Conservation (phyloP, 2,329 filamentous ascomycete genomes). For the Neopestalotiopsis rosae region DNA sequence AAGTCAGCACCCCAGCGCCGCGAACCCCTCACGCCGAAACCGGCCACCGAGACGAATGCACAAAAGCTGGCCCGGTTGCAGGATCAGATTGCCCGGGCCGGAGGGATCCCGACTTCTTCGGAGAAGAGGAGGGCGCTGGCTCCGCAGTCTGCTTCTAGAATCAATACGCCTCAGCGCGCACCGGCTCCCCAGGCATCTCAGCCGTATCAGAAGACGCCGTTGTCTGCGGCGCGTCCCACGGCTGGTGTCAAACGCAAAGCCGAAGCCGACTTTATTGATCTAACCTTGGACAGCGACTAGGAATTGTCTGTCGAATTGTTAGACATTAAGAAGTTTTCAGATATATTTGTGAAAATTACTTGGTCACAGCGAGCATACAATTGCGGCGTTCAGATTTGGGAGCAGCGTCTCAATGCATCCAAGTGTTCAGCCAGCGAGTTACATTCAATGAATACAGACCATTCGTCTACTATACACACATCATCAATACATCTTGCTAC, state of each 20-base stretch:
- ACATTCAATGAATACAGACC: background rate
- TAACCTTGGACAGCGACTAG: conserved; percentile 22
- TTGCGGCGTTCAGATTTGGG: background rate
- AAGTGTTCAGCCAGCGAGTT: background rate
- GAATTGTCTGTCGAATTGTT: background rate
- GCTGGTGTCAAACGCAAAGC: conserved; percentile 24
- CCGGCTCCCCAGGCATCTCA: background rate
- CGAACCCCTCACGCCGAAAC: background rate
- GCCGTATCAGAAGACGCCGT: background rate
- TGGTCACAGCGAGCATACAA: background rate
- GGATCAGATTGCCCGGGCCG: background rate
- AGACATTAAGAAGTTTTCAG: background rate
- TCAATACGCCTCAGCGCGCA: background rate
- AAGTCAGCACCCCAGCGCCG: background rate
- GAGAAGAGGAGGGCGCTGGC: background rate
- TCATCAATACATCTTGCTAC: background rate
- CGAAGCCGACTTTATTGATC: conserved; percentile 28
- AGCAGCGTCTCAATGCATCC: background rate
- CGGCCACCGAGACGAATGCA: background rate
- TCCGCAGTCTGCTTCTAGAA: background rate
- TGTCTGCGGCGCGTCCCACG: background rate
- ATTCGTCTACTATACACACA: background rate
- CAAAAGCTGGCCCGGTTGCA: background rate
- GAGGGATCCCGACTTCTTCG: background rate
- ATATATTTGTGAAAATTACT: background rate